Evolutionary conservation across 805 yeast genomes (phyloP), one percentile per base, ranked within the genome.

Genomic region (Kazachstania bromeliacearum): DNA sequence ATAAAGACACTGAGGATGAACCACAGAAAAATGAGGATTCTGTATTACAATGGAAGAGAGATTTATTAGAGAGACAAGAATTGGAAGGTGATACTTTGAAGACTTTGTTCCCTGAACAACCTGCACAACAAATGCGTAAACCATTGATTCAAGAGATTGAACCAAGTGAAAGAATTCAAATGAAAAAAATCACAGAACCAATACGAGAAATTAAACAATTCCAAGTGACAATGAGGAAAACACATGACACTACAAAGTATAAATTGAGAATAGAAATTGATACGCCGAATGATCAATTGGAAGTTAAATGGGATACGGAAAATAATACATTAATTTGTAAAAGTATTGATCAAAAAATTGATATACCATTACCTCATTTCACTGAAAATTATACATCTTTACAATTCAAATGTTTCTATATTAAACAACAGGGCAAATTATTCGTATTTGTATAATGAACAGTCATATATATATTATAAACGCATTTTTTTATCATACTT

Each of bases 111-210:
- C 60, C 62, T 10, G 31, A 21, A n/a, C 10, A 17, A 9, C 24
- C 3, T 10, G 5, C 39, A 31, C 16, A 7, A 19, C 28, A 34
- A 24, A 27, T 15, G n/a, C 13, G 28, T 21, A 67, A 58, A 36
- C 75, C 75, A 6, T 47, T 77, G 38, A 77, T 79, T 28, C 68
- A 75, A 49, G 85, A 77, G 41, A 66, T 78, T 10, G 62, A 32
- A 5, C 17, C 33, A 2, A 12, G 17, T 5, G 31, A 28, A 16
- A 19, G 13, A 19, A 34, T 22, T 4, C 20, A 15, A 31, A 18
- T 14, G 27, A 9, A 30, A 16, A 31, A 16, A 12, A 14, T 9
- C 5, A 20, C n/a, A 13, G 27, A n/a, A 8, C 44, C 32, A 29
- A 41, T 44, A 20, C 36, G 43, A 20, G 37, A 43, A 18, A 48